Base-by-base conservation (phyloP, 441 rosid species). In the Monsonia emarginata region DNA sequence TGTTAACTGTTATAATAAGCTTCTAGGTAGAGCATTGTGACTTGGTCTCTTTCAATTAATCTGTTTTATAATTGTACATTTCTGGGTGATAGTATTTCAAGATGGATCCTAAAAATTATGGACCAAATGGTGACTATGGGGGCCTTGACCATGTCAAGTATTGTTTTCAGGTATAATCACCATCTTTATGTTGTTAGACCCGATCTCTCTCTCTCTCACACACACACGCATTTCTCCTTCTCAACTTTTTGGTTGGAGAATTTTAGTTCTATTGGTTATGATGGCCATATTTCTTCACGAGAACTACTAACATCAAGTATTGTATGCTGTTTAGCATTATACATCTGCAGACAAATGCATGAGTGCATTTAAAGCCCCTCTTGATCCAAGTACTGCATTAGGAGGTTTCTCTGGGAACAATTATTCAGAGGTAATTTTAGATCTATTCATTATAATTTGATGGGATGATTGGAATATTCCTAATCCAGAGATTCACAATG, bases 311-410 rank as follows among this genome's bases (percentile, higher is more conserved):
- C 46, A 66, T 40, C 31, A 63, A 46, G 57, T 48, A 24, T 26
- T 36, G 8, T 68, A 69, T 65, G 57, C 80, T 69, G 58, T 78
- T 78, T 84, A 90, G 98, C 98, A 90, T 78, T 93, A 80, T 82
- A 85, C 95, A 72, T 86, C 98, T 66, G 84, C 96, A 61, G 98
- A 90, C n/a, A 62, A 81, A 67, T 94, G 98, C 78, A 75, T 84
- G 89, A 89, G 98, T 76, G 93, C 98, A 54, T 94, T 87, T 76
- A 94, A 94, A 79, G 97, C 85, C 36, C 98, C 98, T 18, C 89
- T 94, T 69, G 97, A 94, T 83, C 98, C 98, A 79, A 88, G 86
- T 77, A 89, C 96, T 71, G 86, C 90, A 65, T 69, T 94, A 70
- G 98, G 98, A 80, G 98, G 97, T 73, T 90, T 88, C 79, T 78